Evolutionary conservation across 164 flowering plant species (phyloP), one percentile per base, ranked within the genome.

Genomic region (Vitis labrusca): DNA sequence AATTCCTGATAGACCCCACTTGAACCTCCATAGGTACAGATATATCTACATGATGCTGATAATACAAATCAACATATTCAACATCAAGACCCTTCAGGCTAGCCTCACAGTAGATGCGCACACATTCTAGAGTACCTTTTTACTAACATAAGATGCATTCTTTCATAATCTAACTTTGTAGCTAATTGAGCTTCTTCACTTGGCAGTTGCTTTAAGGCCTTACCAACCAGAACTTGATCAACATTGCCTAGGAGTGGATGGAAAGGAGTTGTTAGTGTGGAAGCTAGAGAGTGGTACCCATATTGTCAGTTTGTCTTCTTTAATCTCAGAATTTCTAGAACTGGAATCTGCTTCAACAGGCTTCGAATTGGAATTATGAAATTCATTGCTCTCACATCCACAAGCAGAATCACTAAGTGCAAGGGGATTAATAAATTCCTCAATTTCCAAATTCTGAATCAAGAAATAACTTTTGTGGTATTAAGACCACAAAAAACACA

Each of bases 201-300:
- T 1, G 79, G 79, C 8, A 71, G 51, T 50, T 63, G 61, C 75
- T 76, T 76, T 69, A 76, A 53, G 16, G 79, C 79, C 79, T 76
- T 50, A 27, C 91, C 89, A 50, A 89, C 71, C 52, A 89, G 68
- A 65, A 82, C 56, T 72, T 89, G 90, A 78, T 90, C 88, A 3
- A 80, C 59, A 65, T 74, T 59, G 66, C 76, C 63, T 64, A 23
- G 27, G 27, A 23, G 27, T 23, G 27, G 27, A 23, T 23, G 27
- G 27, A 23, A 23, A 23, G 27, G 27, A 23, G 27, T 23, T 23
- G 27, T 23, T 23, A 23, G 27, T 23, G 27, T 23, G 27, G 27
- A 23, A 23, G 27, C 27, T 23, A 23, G 27, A 23, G 27, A 23
- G 27, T 23, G 27, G 27, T 23, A 23, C 27, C 27, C 27, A 23